phyloP scores from a whole-genome alignment of 2,329 filamentous ascomycete genomes.

The Chaetomiaceae sp. region DNA sequence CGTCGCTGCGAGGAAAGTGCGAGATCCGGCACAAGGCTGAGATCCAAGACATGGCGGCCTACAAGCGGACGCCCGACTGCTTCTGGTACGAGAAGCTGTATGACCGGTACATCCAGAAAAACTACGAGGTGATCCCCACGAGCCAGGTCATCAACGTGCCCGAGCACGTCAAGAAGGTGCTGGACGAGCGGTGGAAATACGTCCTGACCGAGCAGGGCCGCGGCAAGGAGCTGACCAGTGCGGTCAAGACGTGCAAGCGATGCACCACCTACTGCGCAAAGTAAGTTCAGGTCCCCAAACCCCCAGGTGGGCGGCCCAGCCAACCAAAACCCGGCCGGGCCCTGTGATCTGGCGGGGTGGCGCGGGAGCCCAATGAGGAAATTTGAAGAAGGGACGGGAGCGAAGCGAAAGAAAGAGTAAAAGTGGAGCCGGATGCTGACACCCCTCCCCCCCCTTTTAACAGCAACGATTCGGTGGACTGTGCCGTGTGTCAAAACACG shows the following conservation, averaged over 20 bases:
- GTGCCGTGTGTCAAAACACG: slow-evolving; percentile 87
- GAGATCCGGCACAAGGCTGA: slow-evolving; percentile 84
- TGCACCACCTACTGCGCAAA: slow-evolving; percentile 88
- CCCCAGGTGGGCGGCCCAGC: slow-evolving; percentile 3
- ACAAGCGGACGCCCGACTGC: slow-evolving; percentile 76
- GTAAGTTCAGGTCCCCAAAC: slow-evolving; percentile 50
- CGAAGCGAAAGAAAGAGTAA: neutral
- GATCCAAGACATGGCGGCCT: slow-evolving; percentile 75
- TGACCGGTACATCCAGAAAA: slow-evolving; percentile 96
- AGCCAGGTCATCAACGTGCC: slow-evolving; percentile 93
- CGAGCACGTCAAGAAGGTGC: slow-evolving; percentile 86
- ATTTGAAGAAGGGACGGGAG: slow-evolving; percentile 2
- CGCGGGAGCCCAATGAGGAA: slow-evolving; percentile 16
- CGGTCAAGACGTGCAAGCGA: slow-evolving; percentile 92
- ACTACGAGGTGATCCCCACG: slow-evolving; percentile 94
- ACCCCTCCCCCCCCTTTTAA: slow-evolving; percentile 21
- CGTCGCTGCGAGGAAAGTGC: slow-evolving; percentile 89
- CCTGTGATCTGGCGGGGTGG: slow-evolving; percentile 19
- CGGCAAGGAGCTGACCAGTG: slow-evolving; percentile 91
- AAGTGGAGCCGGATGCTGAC: slow-evolving; percentile 26
- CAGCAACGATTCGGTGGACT: slow-evolving; percentile 93
- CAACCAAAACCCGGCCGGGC: slow-evolving; percentile 4
- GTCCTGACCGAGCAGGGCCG: slow-evolving; percentile 91
- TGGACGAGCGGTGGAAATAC: slow-evolving; percentile 95
- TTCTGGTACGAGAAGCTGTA: slow-evolving; percentile 99